phyloP scores from a whole-genome alignment of 768 basidiomycete genomes.

The Gloeostereum incarnatum region DNA sequence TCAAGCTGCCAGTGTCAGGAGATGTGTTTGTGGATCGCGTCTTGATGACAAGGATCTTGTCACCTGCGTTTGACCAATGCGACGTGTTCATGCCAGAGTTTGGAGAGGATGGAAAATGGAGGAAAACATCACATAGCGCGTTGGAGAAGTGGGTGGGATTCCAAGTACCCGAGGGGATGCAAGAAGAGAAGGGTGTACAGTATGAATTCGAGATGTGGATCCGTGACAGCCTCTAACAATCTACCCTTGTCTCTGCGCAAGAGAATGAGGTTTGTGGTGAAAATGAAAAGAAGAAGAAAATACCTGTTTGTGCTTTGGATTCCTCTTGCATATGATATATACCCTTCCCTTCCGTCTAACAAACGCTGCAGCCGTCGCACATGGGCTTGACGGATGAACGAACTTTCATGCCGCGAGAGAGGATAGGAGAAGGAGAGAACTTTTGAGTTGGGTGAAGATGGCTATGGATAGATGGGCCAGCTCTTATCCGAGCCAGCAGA shows the following conservation, averaged over 20 bases:
- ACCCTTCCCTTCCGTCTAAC: conserved; percentile 87
- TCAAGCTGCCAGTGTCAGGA: conserved; percentile 28
- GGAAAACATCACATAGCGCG: conserved; percentile 45
- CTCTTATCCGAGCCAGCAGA: conserved; percentile 41
- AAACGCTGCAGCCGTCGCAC: conserved; percentile 88
- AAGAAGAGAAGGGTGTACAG: conserved; percentile 73
- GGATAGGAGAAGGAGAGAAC: conserved; percentile 17
- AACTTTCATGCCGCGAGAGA: conserved; percentile 90
- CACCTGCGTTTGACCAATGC: conserved; percentile 71
- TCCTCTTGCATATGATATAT: conserved; percentile 87
- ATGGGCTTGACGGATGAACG: conserved; percentile 88
- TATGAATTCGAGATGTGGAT: conserved; percentile 99
- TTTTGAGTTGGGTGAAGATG: conserved; percentile 22
- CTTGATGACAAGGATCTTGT: conserved; percentile 76
- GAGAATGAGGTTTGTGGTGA: conserved; percentile 8
- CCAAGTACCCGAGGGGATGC: conserved; percentile 63
- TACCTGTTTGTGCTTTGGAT: conserved; percentile 97
- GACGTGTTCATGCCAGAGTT: conserved; percentile 86
- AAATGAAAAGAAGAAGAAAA: conserved; percentile 11
- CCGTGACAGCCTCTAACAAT: conserved; percentile 15
- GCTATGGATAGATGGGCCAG: conserved; percentile 22
- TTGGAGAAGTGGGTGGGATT: conserved; percentile 75
- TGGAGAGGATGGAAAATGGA: conserved; percentile 36
- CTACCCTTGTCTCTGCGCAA: conserved; percentile 58
- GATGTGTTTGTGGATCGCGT: conserved; percentile 62